A percentile compares a stretch with the other conserved stretches of the same genome.
phyloP scores from a whole-genome alignment of 1,284 basidiomycete species.

The Erythrobasidium hasegawianum region DNA sequence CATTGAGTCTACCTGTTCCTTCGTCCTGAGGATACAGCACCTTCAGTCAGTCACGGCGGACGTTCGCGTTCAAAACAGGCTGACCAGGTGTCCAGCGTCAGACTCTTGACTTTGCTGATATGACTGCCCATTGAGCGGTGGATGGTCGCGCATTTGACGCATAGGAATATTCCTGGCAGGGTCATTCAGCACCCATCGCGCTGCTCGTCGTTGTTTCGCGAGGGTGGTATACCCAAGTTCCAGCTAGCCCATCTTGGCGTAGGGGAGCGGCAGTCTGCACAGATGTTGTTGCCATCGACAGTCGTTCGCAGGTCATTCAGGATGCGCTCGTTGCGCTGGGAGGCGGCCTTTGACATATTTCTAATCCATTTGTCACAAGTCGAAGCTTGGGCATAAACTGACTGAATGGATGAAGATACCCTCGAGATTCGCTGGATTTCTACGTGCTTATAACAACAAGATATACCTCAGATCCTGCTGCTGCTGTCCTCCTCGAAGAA shows the following conservation, averaged over 20 bases:
- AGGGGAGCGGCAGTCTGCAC: slow-evolving; percentile 23
- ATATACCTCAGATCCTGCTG: too few species aligned
- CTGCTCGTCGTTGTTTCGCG: too few species aligned
- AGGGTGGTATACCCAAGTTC: slow-evolving; percentile 30
- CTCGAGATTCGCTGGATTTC: too few species aligned
- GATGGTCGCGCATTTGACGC: slow-evolving; percentile 31
- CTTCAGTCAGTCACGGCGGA: too few species aligned
- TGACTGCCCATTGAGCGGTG: slow-evolving; percentile 31
- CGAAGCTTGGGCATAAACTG: background rate
- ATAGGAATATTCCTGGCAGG: slow-evolving; percentile 34
- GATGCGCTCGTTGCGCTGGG: slow-evolving; percentile 21
- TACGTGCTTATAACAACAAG: too few species aligned
- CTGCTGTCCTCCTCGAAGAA: too few species aligned
- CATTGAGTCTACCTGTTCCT: slow-evolving; percentile 32
- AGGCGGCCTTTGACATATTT: slow-evolving; percentile 25
- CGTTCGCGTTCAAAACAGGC: background rate
- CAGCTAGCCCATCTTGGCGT: slow-evolving; percentile 31
- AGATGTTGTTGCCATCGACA: slow-evolving; percentile 26
- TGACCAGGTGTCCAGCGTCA: slow-evolving; percentile 26
- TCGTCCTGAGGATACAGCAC: slow-evolving; percentile 1
- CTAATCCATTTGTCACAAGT: background rate
- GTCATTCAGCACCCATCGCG: too few species aligned
- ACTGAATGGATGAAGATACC: too few species aligned
- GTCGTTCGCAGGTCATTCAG: slow-evolving; percentile 6
- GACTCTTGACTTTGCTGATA: slow-evolving; percentile 31